A percentile compares a stretch with the other conserved stretches of the same genome.
Evolutionary conservation across 2,329 filamentous ascomycete species (phyloP).

Genomic region (Xylariales sp.): DNA sequence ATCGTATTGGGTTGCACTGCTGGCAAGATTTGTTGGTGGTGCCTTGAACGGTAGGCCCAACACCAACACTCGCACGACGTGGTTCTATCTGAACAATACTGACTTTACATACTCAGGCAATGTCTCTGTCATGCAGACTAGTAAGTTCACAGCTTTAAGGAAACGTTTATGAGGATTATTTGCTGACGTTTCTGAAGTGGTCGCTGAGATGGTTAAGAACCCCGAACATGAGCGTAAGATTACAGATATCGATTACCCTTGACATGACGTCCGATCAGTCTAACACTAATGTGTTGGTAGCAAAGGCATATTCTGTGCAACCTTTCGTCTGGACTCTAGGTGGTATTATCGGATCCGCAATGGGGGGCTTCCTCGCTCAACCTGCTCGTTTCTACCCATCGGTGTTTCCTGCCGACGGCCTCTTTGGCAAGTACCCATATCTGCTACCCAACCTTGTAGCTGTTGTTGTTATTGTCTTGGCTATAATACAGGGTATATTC

Average conservation of each 20-base stretch:
- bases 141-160: too few relatives aligned
- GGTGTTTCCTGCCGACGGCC: conserved; percentile 32
- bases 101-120: too few relatives aligned
- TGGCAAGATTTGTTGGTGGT: conserved; percentile 35
- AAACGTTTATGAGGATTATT: conserved; percentile 17
- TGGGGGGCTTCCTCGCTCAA: conserved; percentile 33
- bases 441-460: conserved; percentile 65
- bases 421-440: conserved; percentile 63
- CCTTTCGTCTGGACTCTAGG: conserved; percentile 34
- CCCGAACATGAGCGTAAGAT: conserved; percentile 35
- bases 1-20: conserved; percentile 36
- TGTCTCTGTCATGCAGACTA: conserved; percentile 30
- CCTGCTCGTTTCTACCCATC: conserved; percentile 30
- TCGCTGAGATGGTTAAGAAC: conserved; percentile 36
- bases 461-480: conserved; percentile 54
- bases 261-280: neutral
- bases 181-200: conserved; percentile 20
- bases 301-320: conserved; percentile 30
- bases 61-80: too few relatives aligned
- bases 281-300: conserved; percentile 10
- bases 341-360: conserved; percentile 31
- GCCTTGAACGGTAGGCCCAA: conserved; percentile 32
- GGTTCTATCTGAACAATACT: too few relatives aligned
- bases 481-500: conserved; percentile 56
- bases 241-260: neutral